A percentile compares a stretch with the other conserved stretches of the same genome.
phyloP scores from a whole-genome alignment of 192 early-diverging fungal species.

The Funneliformis geosporum region DNA sequence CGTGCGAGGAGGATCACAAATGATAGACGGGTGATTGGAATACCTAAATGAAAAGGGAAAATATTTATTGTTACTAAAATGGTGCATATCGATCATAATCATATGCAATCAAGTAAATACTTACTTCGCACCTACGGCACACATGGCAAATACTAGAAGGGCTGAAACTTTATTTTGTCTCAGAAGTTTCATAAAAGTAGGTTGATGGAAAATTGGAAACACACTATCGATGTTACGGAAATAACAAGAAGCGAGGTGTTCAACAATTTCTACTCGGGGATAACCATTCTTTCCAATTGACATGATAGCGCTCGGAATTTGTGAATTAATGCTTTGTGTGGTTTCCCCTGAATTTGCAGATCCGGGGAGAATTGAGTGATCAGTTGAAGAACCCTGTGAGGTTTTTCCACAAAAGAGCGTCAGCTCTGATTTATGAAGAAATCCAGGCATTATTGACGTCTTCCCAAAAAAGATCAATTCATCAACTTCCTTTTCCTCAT shows the following conservation, averaged over 20 bases:
- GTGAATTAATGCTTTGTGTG: neutral
- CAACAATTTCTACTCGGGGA: conserved; percentile 45
- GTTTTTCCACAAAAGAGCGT: neutral
- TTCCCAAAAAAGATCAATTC: neutral
- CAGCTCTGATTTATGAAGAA: neutral
- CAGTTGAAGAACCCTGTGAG: neutral
- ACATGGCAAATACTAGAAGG: conserved; percentile 48
- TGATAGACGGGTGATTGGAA: conserved; percentile 48
- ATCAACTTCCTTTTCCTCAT: neutral
- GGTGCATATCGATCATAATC: no score
- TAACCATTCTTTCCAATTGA: conserved; percentile 6
- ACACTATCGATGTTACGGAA: conserved; percentile 49
- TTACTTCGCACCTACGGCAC: conserved; percentile 51
- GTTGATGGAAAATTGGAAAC: conserved; percentile 53
- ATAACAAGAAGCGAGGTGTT: conserved; percentile 52
- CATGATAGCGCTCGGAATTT: neutral
- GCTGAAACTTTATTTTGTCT: conserved; percentile 48
- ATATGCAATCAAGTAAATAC: neutral
- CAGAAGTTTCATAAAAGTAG: conserved; percentile 47
- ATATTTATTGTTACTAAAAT: neutral
- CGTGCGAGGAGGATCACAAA: conserved; percentile 48
- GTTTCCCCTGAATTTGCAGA: neutral
- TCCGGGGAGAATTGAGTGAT: neutral
- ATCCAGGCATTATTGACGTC: neutral
- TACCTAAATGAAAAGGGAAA: conserved; percentile 37